These are phyloP conservation scores for Bipolaris victoriae DNA, from an alignment of 2,329 filamentous ascomycete genomes.

Conservation along the genomic window DNA sequence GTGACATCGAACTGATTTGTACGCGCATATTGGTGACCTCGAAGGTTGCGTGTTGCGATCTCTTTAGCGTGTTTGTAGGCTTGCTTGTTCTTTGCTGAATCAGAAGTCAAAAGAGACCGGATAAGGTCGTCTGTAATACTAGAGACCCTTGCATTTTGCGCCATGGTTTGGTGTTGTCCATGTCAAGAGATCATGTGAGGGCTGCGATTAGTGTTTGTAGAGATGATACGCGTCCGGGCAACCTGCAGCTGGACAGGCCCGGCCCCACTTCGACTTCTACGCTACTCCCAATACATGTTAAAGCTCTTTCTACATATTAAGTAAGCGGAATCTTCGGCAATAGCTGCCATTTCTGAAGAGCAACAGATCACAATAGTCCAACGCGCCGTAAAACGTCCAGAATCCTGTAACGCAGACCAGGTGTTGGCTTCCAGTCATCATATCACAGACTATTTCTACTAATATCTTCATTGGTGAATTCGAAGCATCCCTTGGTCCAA, in stretches of 20 bases:
- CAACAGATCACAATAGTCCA: background rate
- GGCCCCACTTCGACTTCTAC: conserved; percentile 16
- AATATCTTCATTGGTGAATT: background rate
- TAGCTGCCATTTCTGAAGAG: background rate
- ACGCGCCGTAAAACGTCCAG: background rate
- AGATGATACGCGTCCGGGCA: conserved; percentile 18
- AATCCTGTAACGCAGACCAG: background rate
- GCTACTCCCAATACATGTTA: conserved; percentile 1
- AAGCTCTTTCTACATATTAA: background rate
- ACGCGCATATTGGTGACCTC: conserved; percentile 52
- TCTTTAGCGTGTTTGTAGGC: conserved; percentile 50
- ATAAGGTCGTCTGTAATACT: conserved; percentile 75
- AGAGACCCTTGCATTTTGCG: conserved; percentile 69
- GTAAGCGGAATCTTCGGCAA: background rate
- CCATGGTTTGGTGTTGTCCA: conserved; percentile 60
- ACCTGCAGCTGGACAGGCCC: conserved; percentile 9
- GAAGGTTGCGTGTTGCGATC: conserved; percentile 48
- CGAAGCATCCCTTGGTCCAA: background rate
- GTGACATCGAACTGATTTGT: conserved; percentile 58
- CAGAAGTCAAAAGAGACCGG: conserved; percentile 63
- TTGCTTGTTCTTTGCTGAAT: conserved; percentile 39
- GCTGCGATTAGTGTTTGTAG: conserved; percentile 5
- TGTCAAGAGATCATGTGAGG: background rate
- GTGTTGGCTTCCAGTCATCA: background rate
- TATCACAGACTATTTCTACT: background rate